phyloP scores from a whole-genome alignment of 306 rosid species.

The Corylus americana region DNA sequence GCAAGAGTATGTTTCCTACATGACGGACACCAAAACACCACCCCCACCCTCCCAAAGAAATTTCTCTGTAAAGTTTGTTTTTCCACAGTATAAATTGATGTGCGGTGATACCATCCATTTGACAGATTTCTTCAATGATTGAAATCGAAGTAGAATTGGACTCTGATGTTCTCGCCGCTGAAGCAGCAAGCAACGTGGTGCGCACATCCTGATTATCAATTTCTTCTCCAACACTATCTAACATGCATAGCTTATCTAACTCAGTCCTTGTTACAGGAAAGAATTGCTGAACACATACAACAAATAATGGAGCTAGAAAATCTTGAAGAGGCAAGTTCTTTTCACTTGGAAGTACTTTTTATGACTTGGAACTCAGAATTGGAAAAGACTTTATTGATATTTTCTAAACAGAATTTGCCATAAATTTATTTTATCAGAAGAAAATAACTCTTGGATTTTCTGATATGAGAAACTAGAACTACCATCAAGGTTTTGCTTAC shows the following conservation, averaged over 20 bases:
- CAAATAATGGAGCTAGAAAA: slow-evolving; percentile 95
- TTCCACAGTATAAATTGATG: slow-evolving; percentile 22
- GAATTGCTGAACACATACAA: slow-evolving; percentile 78
- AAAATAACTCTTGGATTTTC: slow-evolving; percentile 1
- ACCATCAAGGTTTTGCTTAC: not conserved
- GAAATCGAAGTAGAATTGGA: slow-evolving; percentile 97
- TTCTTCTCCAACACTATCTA: slow-evolving; percentile 22
- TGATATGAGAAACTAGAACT: not conserved
- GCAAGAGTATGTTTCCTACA: slow-evolving; percentile 62
- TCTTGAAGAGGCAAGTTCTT: slow-evolving; percentile 76
- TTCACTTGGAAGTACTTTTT: slow-evolving; percentile 22
- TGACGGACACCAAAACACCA: slow-evolving; percentile 13
- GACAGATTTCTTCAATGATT: slow-evolving; percentile 89
- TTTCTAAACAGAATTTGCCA: no score
- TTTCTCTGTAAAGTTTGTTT: slow-evolving; percentile 12
- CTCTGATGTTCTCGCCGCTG: slow-evolving; percentile 88
- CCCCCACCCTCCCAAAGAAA: slow-evolving; percentile 2
- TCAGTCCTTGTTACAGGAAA: slow-evolving; percentile 55
- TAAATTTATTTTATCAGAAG: not conserved
- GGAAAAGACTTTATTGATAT: slow-evolving; percentile 4
- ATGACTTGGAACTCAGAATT: slow-evolving; percentile 1
- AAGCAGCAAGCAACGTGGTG: slow-evolving; percentile 80
- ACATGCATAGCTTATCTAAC: slow-evolving; percentile 14
- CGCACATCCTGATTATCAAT: slow-evolving; percentile 21
- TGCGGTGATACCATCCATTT: slow-evolving; percentile 15